Evolutionary conservation across 176 grass and related monocot genomes (phyloP), one percentile per base, ranked within the genome.

Genomic region (Bromus sterilis): DNA sequence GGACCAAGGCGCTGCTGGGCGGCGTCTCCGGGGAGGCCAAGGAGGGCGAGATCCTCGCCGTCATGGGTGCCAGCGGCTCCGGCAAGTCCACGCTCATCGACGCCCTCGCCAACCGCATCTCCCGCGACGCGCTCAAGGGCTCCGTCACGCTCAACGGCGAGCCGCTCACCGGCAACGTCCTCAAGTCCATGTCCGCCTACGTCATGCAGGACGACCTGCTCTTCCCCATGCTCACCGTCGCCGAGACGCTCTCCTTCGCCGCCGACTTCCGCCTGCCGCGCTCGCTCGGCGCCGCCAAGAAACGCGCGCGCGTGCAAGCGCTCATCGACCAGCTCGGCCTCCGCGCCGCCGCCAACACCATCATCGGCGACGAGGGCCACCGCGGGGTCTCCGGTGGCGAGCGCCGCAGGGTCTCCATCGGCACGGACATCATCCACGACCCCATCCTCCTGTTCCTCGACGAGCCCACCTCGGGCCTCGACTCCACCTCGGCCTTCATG

Each of bases 201-300:
- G 95, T 98, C 33, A 98, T 98, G 95, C 95, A 98, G 85, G 95
- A 98, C 80, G 95, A 98, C 80, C 75, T 98, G 57, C 78, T 98
- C 46, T 94, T 86, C 88, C 95, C 95, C 2, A 98, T 94, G 95
- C 92, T 98, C 73, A 97, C 94, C 30, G 95, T 98, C 56, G 56
- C 87, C 85, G 95, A 98, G 78, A 98, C 95, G 1, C 86, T 98
- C 66, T 85, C 89, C 36, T 98, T 98, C 90, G 91, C 95, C 9
- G 95, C 95, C 42, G 95, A 98, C 81, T 98, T 98, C 83, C 95
- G 95, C 63, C 90, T 98, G 57, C 95, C 95, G 32, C 78, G 90
- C 12, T 48, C 58, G n/a, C 80, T 98, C 57, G 84, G 92, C 2
- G 48, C 86, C 2, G 80, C 90, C 46, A 93, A 94, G 88, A 98